Conservation (phyloP, 2,329 filamentous ascomycete species). For the Verticillium zaregamsianum region DNA sequence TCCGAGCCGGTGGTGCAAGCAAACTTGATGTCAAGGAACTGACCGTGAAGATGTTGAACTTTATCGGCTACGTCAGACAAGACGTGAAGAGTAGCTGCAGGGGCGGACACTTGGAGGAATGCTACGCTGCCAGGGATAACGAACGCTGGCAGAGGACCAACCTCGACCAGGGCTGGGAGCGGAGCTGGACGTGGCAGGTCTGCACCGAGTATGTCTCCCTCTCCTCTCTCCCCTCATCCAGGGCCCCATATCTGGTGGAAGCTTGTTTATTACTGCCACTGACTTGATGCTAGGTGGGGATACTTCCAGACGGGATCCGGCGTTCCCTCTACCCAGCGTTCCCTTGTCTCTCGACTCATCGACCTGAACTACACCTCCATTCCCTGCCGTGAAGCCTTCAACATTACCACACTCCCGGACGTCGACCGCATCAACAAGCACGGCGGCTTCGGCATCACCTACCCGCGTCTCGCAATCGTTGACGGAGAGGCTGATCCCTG, state of each 20-base stretch:
- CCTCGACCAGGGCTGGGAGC: slow-evolving; percentile 17
- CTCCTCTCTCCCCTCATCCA: not conserved
- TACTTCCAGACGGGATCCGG: slow-evolving; percentile 71
- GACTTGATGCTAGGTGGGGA: slow-evolving; percentile 58
- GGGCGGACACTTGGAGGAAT: slow-evolving; percentile 20
- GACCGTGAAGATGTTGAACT: slow-evolving; percentile 45
- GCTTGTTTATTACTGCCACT: slow-evolving; percentile 1
- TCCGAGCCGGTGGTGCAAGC: slow-evolving; percentile 35
- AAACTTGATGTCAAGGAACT: slow-evolving; percentile 30
- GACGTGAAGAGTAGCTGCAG: slow-evolving; percentile 18
- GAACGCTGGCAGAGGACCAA: slow-evolving; percentile 11
- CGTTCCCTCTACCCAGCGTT: slow-evolving; percentile 57
- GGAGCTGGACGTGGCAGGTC: slow-evolving; percentile 49
- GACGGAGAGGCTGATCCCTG: slow-evolving; percentile 79
- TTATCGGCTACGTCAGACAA: slow-evolving; percentile 39
- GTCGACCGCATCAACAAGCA: slow-evolving; percentile 69
- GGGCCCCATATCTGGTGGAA: not conserved
- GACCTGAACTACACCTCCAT: slow-evolving; percentile 58
- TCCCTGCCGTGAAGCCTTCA: slow-evolving; percentile 65
- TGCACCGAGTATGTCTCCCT: slow-evolving; percentile 40
- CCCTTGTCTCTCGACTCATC: slow-evolving; percentile 68
- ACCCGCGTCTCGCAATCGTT: slow-evolving; percentile 70
- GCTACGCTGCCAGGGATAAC: slow-evolving; percentile 22
- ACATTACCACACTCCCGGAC: slow-evolving; percentile 60
- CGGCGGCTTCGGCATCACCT: slow-evolving; percentile 68